Base-by-base conservation (phyloP, 768 basidiomycete genomes). In the Auricularia sp. region DNA sequence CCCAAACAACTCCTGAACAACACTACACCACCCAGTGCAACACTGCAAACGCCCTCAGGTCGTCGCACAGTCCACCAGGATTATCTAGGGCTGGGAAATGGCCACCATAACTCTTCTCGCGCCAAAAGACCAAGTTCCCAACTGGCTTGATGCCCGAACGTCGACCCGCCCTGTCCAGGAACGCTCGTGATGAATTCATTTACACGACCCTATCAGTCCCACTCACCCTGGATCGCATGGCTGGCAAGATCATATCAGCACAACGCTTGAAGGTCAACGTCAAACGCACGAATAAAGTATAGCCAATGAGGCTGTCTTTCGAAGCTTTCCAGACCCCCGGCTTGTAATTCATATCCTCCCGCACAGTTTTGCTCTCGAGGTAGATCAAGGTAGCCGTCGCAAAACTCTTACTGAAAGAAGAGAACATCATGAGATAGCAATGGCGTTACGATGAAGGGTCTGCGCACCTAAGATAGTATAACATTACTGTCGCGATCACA, bases 21-120 rank as follows among this genome's bases (percentile, higher is more conserved):
- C 21, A 5, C 16, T 18, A 51, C 8, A 10, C 47, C 21, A 51
- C 33, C 68, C 68, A 69, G 56, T 68, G 54, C 34, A 23, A 53
- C 10, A 54, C 63, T 11, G 65, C 58, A 47, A 68, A 67, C 56
- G 66, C 66, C 36, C 65, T 53, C 18, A 70, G 39, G 61, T 70
- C 68, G 3, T 56, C 62, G 33, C 67, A 64, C 23, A 70, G 63
- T 6, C 51, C 69, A 8, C 64, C 23, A 42, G 68, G 68, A 54
- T 64, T 66, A 62, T 70, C 68, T 29, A 68, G 62, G 16, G 68
- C 68, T 3, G 69, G 66, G 59, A 70, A 70, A 65, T 67, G 70
- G 44, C 68, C 69, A 29, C 69, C 68, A 21, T 51, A 18, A 6
- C 6, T 21, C 47, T 18, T 51, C 47, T 51, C 47, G 5, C 47